Evolutionary conservation across 768 basidiomycete species (phyloP).

Genomic region (Neoboletus subvelutipes): DNA sequence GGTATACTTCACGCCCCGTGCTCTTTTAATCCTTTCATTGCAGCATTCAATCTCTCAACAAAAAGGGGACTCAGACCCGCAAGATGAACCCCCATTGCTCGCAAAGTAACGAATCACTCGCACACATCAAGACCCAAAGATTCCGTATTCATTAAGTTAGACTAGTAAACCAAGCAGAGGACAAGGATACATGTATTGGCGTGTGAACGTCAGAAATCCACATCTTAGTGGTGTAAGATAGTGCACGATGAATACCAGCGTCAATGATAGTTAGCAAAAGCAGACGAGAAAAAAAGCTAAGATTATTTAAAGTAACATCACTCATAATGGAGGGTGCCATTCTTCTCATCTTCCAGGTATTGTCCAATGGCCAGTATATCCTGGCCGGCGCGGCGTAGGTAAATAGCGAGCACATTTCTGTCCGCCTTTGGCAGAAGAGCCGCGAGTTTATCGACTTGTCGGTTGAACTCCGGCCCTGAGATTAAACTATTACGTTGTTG

Average conservation of each 20-base stretch:
- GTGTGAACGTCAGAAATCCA: conserved; percentile 5
- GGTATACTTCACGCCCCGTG: neutral
- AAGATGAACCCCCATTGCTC: conserved; percentile 16
- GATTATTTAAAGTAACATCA: conserved; percentile 16
- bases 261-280: conserved; percentile 11
- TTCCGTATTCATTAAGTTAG: conserved; percentile 17
- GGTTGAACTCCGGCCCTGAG: conserved; percentile 50
- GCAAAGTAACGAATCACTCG: neutral
- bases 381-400: conserved; percentile 71
- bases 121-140: neutral
- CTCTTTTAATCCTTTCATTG: neutral
- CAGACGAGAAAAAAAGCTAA: neutral
- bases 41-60: conserved; percentile 45
- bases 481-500: conserved; percentile 2
- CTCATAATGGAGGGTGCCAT: conserved; percentile 52
- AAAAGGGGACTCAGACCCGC: conserved; percentile 52
- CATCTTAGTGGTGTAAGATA: conserved; percentile 11
- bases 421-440: conserved; percentile 75
- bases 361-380: conserved; percentile 86
- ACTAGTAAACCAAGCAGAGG: conserved; percentile 10
- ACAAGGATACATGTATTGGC: conserved; percentile 25
- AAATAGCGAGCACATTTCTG: conserved; percentile 61
- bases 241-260: conserved; percentile 14
- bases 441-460: conserved; percentile 69
- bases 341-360: conserved; percentile 83